Base-by-base conservation (phyloP, 495 filamentous ascomycete genomes). In the Halenospora varia region DNA sequence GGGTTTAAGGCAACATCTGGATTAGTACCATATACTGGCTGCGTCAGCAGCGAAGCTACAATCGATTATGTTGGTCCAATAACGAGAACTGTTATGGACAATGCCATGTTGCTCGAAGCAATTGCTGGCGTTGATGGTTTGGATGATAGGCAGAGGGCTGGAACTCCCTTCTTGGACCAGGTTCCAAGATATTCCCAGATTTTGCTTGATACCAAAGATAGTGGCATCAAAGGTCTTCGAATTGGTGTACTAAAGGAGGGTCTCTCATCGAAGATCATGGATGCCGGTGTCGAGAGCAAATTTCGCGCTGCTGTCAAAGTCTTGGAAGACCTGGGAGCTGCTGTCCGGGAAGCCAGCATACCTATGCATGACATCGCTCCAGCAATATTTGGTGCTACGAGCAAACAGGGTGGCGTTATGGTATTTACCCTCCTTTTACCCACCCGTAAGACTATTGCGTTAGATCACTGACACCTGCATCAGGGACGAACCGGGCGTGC, bases 71-170 rank as follows among this genome's bases (percentile, higher is more conserved):
- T 68, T 18, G 75, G 73, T 1, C 72, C 75, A 0, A 69, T 81
- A 53, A 72, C 75, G 1, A 66, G 67, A 40, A 76, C 60, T 1
- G 68, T 73, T 0, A 46, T 75, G 13, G 76, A 81, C n/a, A 66
- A 67, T 49, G 78, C 79, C n/a, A 23, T 59, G 25, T 68, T 75
- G 17, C 61, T 81, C 24, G 68, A 80, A 56, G 71, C 66, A 0
- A 77, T 82, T 52, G 71, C 73, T 55, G 79, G 79, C 24, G 70
- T 73, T 51, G 79, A 82, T 58, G 73, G 74, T 0, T 75, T 80
- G 26, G 79, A 82, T 56, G 78, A 81, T 59, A 66, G 74, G 18
- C 71, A 65, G 52, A 54, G 57, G 63, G 39, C 63, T 68, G 64
- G 70, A 65, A 52, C 64, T 10, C 68, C 68, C 6, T 66, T 67